phyloP scores from a whole-genome alignment of 1,284 basidiomycete genomes.

The Rhodotorula sp. region DNA sequence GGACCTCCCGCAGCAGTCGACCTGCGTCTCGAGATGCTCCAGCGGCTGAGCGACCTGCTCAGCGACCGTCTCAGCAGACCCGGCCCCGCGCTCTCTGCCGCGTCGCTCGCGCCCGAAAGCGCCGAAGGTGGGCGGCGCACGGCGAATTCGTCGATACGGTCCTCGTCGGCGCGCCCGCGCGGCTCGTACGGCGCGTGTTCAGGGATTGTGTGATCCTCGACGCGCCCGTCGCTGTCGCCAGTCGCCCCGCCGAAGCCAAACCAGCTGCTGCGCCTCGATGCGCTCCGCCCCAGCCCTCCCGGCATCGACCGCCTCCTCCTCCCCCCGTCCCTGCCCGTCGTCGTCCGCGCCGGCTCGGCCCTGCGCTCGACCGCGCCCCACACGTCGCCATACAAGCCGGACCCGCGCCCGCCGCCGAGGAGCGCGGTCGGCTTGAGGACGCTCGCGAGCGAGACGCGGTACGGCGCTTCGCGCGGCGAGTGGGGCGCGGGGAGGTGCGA shows the following conservation, averaged over 20 bases:
- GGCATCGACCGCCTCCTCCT: background rate
- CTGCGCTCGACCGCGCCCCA: conserved; percentile 23
- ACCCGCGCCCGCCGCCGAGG: conserved; percentile 21
- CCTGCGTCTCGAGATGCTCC: background rate
- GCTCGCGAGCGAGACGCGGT: background rate
- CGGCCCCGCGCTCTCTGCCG: background rate
- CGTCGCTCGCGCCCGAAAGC: background rate
- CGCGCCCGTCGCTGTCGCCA: background rate
- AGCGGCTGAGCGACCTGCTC: background rate
- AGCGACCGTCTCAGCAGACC: background rate
- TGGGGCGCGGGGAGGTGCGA: conserved; percentile 22
- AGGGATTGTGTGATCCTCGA: background rate
- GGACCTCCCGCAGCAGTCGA: background rate
- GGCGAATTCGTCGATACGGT: background rate
- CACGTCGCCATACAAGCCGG: conserved; percentile 25
- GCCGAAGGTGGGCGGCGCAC: too few species aligned
- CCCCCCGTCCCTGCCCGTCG: background rate
- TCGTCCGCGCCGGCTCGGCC: background rate
- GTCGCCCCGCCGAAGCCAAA: background rate
- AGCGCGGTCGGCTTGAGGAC: conserved; percentile 18
- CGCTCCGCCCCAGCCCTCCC: background rate
- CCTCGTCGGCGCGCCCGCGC: background rate
- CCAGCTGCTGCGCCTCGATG: background rate
- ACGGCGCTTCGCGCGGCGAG: conserved; percentile 23
- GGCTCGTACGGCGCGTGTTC: background rate